A percentile compares a stretch with the other conserved stretches of the same genome.
Conservation (phyloP, 108 stramenopile genomes). For the Skeletonema grethae region DNA sequence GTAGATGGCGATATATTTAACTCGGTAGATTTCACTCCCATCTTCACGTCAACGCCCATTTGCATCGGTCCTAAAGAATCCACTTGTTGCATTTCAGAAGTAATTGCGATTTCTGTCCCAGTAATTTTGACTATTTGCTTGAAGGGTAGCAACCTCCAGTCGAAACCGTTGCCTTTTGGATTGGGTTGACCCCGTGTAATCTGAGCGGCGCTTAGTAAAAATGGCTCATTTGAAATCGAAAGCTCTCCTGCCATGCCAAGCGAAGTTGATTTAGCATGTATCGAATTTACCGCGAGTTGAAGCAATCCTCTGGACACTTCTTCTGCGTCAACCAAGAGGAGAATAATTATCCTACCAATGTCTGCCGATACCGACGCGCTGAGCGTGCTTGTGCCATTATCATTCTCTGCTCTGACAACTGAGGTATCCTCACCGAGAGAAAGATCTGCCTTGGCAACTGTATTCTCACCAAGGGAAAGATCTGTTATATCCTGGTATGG, state of each 20-base stretch:
- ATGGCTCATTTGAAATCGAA: constrained; percentile 10
- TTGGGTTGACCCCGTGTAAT: neutral
- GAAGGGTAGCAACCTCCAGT: constrained; percentile 29
- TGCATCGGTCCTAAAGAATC: neutral
- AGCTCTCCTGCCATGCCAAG: constrained; percentile 9
- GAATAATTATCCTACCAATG: constrained; percentile 13
- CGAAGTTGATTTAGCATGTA: constrained; percentile 8
- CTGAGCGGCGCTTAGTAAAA: constrained; percentile 28
- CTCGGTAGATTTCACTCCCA: constrained; percentile 10
- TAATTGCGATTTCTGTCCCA: constrained; percentile 15
- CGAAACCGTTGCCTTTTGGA: neutral
- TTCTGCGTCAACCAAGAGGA: constrained; percentile 23
- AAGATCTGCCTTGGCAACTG: neutral
- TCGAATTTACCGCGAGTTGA: constrained; percentile 15
- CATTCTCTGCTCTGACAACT: neutral
- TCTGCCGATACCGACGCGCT: constrained; percentile 11
- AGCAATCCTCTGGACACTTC: constrained; percentile 21
- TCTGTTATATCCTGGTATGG: constrained; percentile 21
- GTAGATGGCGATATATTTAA: constrained; percentile 33
- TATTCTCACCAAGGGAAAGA: neutral
- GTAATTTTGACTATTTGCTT: constrained; percentile 28
- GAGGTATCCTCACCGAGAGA: neutral
- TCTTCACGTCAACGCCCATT: constrained; percentile 3
- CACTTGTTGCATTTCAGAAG: neutral
- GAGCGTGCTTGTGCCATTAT: constrained; percentile 6